Evolutionary conservation across 495 filamentous ascomycete genomes (phyloP).

Genomic region (Peziza echinospora): DNA sequence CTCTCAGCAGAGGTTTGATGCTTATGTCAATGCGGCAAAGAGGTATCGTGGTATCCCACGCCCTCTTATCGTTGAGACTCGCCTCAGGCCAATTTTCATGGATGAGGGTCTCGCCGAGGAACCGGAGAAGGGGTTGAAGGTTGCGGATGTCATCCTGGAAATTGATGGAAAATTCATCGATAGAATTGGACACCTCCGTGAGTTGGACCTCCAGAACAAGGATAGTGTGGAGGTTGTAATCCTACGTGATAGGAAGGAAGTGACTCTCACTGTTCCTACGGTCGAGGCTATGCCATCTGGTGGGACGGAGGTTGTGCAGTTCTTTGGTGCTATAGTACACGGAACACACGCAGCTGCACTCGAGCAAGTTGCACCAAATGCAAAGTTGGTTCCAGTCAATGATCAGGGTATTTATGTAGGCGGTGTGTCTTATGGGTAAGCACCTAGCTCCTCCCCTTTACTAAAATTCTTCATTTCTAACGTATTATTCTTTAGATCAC

Average conservation of each 20-base stretch:
- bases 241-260: conserved; percentile 16
- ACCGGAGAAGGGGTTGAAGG: conserved; percentile 8
- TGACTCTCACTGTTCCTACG: conserved; percentile 16
- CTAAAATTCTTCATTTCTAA: no score
- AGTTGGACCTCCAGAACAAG: conserved; percentile 15
- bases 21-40: conserved; percentile 19
- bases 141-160: conserved; percentile 18
- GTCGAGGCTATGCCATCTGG: conserved; percentile 12
- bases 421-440: conserved; percentile 20
- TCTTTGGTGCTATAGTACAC: conserved; percentile 19
- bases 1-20: conserved; percentile 14
- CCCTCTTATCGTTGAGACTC: conserved; percentile 18
- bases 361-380: conserved; percentile 14
- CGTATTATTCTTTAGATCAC: no score
- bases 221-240: conserved; percentile 19
- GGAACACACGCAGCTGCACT: conserved; percentile 17
- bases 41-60: conserved; percentile 17
- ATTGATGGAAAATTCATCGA: conserved; percentile 19
- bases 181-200: conserved; percentile 14
- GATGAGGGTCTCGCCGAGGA: conserved; percentile 10
- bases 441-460: no score
- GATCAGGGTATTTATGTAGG: conserved; percentile 18
- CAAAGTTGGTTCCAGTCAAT: conserved; percentile 12
- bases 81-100: conserved; percentile 10
- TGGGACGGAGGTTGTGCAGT: conserved; percentile 16